Percentiles rank a stretch among this genome's conserved stretches.
Conservation (phyloP, 2,329 filamentous ascomycete species). For the Diplodia mutila region DNA sequence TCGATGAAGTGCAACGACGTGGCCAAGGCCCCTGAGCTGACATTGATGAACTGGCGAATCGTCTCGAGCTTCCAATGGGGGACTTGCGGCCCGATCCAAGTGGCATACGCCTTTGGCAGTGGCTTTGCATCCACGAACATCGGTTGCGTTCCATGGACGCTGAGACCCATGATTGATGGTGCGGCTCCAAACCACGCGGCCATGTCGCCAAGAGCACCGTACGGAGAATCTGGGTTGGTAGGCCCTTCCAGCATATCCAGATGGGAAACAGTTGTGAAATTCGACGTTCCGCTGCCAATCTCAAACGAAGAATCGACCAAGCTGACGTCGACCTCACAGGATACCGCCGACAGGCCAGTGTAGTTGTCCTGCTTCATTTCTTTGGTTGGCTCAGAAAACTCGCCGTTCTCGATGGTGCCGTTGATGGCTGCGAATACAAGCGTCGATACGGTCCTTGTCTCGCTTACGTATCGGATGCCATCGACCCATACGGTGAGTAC, state of each 20-base stretch:
- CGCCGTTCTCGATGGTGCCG: constrained; percentile 12
- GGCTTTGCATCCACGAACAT: background rate
- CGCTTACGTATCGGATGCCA: constrained; percentile 2
- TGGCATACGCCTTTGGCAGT: background rate
- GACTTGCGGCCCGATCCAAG: background rate
- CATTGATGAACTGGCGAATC: constrained; percentile 8
- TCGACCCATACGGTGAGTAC: constrained; percentile 24
- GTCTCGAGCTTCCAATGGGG: background rate
- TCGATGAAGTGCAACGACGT: background rate
- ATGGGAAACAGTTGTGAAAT: background rate
- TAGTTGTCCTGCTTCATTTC: background rate
- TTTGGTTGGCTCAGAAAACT: background rate
- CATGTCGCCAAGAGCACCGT: constrained; percentile 22
- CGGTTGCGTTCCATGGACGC: constrained; percentile 22
- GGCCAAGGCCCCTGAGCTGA: constrained; percentile 10
- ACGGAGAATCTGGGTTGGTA: background rate
- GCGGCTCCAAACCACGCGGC: constrained; percentile 26
- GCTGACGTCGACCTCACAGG: constrained; percentile 20
- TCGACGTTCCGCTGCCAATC: background rate
- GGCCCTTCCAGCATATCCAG: constrained; percentile 2
- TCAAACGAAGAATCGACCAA: constrained; percentile 6
- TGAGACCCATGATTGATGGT: constrained; percentile 25
- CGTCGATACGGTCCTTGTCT: constrained; percentile 9
- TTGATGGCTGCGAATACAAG: constrained; percentile 21
- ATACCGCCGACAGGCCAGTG: background rate